These are phyloP conservation scores for Pseudogymnoascus verrucosus DNA, from an alignment of 2,329 filamentous ascomycete species.

Conservation along the genomic window DNA sequence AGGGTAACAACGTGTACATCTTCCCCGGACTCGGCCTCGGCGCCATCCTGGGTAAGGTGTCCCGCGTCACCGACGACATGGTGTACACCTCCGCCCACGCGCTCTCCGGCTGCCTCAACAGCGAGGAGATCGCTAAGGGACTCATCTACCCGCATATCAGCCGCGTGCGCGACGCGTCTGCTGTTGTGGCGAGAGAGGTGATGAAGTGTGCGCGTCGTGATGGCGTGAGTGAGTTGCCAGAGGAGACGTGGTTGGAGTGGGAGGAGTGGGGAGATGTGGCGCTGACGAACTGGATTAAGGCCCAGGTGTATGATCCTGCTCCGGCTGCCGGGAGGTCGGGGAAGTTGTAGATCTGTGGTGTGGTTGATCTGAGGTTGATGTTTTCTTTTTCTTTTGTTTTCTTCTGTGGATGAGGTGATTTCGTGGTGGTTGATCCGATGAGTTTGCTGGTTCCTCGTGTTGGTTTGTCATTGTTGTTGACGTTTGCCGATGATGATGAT, in stretches of 20 bases:
- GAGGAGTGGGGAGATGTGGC: constrained; percentile 62
- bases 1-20: constrained; percentile 85
- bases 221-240: constrained; percentile 61
- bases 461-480: neutral
- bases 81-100: constrained; percentile 88
- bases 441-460: neutral
- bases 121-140: constrained; percentile 72
- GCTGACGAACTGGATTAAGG: constrained; percentile 52
- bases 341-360: constrained; percentile 18
- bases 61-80: constrained; percentile 87
- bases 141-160: constrained; percentile 88
- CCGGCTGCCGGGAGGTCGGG: neutral
- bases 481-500: neutral
- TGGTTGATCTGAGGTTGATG: neutral
- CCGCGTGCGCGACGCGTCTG: constrained; percentile 82
- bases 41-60: constrained; percentile 82
- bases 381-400: neutral
- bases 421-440: neutral
- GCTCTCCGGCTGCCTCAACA: constrained; percentile 67
- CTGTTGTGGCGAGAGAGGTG: constrained; percentile 80
- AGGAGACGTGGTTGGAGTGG: constrained; percentile 65
- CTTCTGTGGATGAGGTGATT: neutral
- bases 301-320: constrained; percentile 51
- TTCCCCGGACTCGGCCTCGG: constrained; percentile 95
- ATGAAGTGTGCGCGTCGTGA: constrained; percentile 85